Conservation (phyloP, 2,329 filamentous ascomycete genomes). For the Aspergillus awamori region DNA sequence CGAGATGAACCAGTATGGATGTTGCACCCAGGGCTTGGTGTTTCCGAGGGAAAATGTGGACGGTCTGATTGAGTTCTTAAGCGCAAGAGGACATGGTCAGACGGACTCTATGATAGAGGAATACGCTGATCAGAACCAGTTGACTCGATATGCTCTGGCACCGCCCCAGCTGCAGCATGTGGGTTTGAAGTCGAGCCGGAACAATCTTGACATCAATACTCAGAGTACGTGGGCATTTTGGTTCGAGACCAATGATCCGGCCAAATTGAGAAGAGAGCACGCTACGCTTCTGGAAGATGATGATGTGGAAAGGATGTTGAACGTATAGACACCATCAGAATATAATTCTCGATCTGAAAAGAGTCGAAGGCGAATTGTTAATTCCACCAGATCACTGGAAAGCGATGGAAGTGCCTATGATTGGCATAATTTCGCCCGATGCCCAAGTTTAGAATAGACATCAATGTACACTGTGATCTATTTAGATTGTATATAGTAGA, state of each 20-base stretch:
- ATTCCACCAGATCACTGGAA: no score
- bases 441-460: no score
- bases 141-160: conserved; percentile 21
- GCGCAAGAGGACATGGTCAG: conserved; percentile 21
- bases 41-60: conserved; percentile 30
- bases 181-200: conserved; percentile 29
- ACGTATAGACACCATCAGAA: no score
- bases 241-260: conserved; percentile 30
- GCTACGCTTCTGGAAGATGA: conserved; percentile 13
- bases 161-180: conserved; percentile 35
- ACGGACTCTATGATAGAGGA: conserved; percentile 33
- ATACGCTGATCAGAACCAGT: conserved; percentile 22
- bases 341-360: no score
- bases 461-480: no score
- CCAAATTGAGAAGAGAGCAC: conserved; percentile 23
- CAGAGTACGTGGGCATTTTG: conserved; percentile 35
- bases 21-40: conserved; percentile 39
- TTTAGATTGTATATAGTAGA: no score
- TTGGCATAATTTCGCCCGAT: no score
- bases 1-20: conserved; percentile 33
- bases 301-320: conserved; percentile 7
- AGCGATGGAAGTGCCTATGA: no score
- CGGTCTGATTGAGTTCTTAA: conserved; percentile 22
- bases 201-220: conserved; percentile 30
- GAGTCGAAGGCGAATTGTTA: no score